Base-by-base conservation (phyloP, 257 asterid genomes). In the Ophiorrhiza pumila region DNA sequence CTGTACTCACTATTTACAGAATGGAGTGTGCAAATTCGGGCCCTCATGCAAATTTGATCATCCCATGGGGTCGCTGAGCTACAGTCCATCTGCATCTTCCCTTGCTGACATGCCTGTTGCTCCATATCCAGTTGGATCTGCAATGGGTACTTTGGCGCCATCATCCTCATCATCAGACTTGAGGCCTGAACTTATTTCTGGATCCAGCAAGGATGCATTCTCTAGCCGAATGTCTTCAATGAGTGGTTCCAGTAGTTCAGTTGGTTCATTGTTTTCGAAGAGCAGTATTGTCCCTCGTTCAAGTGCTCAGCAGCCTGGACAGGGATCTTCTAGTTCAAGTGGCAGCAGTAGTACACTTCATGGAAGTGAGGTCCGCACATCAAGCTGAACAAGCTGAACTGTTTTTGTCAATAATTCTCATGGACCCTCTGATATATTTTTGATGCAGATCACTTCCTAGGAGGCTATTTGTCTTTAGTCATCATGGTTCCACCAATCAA, bases 51-150 rank as follows among this genome's bases (percentile, higher is more conserved):
- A 80, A 80, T 93, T 87, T 39, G 96, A 93, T 76, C 98, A 93
- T 68, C 98, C 98, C 22, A 89, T 89, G 90, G 83, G 87, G 66
- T 59, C 81, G 45, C 68, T 91, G 78, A 87, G 92, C 77, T 91
- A 93, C 80, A 89, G 94, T 74, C 89, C 96, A 34, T 93, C 98
- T 0, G 90, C 96, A 37, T 93, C 98, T 46, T 89, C 96, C 74
- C 92, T 93, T 57, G 86, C 96, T 20, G 97, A 91, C 74, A 84
- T 93, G 97, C 96, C 96, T 7, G 91, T 91, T 43, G 96, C 96
- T 61, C 98, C 97, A 65, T 91, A 91, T 79, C 96, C 97, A 0
- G 85, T 91, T 82, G 95, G 98, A 29, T 87, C 94, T 29, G 78
- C 93, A n/a, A 76, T 67, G 46, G 88, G 87, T 61, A 91, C 89